Evolutionary conservation across 164 flowering plant genomes (phyloP).

Genomic region (Pachysandra terminalis): DNA sequence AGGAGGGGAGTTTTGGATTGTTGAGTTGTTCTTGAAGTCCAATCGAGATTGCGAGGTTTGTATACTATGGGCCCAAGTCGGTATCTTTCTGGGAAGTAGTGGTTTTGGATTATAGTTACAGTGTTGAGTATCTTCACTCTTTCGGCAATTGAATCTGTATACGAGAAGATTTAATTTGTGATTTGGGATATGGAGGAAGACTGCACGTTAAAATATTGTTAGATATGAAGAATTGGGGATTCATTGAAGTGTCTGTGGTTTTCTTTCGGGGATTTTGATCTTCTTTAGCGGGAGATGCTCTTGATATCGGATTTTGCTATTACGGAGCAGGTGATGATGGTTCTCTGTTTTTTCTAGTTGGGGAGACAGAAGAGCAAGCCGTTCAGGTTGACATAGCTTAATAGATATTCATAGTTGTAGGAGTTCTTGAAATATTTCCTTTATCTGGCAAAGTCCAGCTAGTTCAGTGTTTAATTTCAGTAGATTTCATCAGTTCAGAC

Average conservation of each 20-base stretch:
- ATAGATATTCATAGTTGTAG: background rate
- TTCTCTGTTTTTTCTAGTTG: constrained; percentile 23
- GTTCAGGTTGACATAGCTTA: constrained; percentile 34
- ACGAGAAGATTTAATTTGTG: constrained; percentile 14
- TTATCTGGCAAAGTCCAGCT: constrained; percentile 9
- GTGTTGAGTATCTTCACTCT: constrained; percentile 12
- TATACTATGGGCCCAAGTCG: constrained; percentile 22
- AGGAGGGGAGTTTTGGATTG: background rate
- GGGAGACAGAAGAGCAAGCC: constrained; percentile 26
- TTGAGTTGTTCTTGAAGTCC: background rate
- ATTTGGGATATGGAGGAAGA: constrained; percentile 55
- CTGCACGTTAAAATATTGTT: constrained; percentile 27
- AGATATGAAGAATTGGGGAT: constrained; percentile 13
- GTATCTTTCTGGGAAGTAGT: constrained; percentile 15
- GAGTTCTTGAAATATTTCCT: background rate
- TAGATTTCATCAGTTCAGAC: background rate
- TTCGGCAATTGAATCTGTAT: constrained; percentile 16
- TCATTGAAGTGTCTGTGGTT: constrained; percentile 1
- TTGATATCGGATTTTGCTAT: constrained; percentile 17
- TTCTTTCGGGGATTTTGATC: constrained; percentile 10
- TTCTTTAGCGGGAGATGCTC: constrained; percentile 24
- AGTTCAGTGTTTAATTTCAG: constrained; percentile 10
- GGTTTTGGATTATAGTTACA: constrained; percentile 18
- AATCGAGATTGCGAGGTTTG: constrained; percentile 13
- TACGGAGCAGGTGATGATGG: constrained; percentile 27